These are phyloP conservation scores for Zelonia costaricensis DNA, from an alignment of 208 protist genomes.

Conservation along the genomic window DNA sequence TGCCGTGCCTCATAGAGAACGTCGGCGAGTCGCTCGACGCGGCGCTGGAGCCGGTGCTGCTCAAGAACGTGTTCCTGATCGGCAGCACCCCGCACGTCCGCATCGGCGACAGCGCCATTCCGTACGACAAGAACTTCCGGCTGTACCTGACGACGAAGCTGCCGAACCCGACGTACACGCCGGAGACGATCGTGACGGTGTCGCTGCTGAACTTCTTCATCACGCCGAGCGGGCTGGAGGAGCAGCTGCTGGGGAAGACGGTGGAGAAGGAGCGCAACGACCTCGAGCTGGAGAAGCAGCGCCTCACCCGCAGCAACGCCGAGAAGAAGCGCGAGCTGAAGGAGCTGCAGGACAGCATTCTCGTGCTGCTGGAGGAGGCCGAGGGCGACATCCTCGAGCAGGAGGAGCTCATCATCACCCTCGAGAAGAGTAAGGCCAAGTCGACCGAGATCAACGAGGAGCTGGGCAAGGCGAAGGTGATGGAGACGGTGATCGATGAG, in stretches of 20 bases:
- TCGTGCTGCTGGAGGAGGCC: constrained; percentile 93
- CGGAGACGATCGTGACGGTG: constrained; percentile 96
- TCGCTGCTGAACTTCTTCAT: constrained; percentile 99
- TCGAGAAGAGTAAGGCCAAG: constrained; percentile 96
- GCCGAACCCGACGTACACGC: constrained; percentile 97
- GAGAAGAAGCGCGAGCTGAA: constrained; percentile 96
- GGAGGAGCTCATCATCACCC: constrained; percentile 95
- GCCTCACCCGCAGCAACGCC: constrained; percentile 93
- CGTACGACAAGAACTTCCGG: constrained; percentile 95
- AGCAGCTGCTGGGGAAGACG: constrained; percentile 97
- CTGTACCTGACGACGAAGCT: constrained; percentile 98
- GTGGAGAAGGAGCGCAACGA: constrained; percentile 98
- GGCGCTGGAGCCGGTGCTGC: constrained; percentile 95
- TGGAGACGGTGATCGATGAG: constrained; percentile 96
- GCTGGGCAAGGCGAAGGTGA: constrained; percentile 92
- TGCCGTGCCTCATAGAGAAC: constrained; percentile 97
- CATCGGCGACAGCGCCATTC: constrained; percentile 96
- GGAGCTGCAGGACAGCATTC: constrained; percentile 96
- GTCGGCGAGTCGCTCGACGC: constrained; percentile 95
- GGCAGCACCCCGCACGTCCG: constrained; percentile 95
- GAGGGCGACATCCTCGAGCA: constrained; percentile 97
- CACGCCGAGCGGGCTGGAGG: constrained; percentile 95
- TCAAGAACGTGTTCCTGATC: constrained; percentile 95
- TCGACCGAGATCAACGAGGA: constrained; percentile 95
- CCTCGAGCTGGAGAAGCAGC: constrained; percentile 96